Conservation (phyloP, 2,329 filamentous ascomycete species). For the Cladophialophora psammophila region DNA sequence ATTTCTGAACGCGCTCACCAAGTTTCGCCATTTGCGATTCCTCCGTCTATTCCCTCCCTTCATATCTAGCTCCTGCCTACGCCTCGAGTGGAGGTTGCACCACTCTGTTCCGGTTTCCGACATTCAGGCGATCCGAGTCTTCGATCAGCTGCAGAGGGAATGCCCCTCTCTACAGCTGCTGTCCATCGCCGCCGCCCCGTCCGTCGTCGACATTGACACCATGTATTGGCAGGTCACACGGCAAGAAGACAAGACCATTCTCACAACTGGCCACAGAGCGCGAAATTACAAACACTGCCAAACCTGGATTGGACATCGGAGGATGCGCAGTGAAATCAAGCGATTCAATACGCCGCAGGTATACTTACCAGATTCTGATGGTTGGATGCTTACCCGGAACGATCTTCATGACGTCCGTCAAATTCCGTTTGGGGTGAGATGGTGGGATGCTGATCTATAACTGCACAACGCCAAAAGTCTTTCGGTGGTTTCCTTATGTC, state of each 20-base stretch:
- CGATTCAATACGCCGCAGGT: slow-evolving; percentile 29
- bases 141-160: slow-evolving; percentile 36
- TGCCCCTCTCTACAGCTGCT: slow-evolving; percentile 34
- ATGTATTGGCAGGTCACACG: slow-evolving; percentile 39
- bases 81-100: slow-evolving; percentile 6
- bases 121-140: slow-evolving; percentile 39
- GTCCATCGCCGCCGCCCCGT: slow-evolving; percentile 33
- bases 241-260: slow-evolving; percentile 35
- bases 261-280: slow-evolving; percentile 37
- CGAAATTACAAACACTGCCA: slow-evolving; percentile 39
- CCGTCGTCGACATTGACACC: slow-evolving; percentile 32
- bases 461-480: background rate
- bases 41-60: slow-evolving; percentile 41
- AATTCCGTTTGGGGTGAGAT: background rate
- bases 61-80: slow-evolving; percentile 24
- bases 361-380: slow-evolving; percentile 30
- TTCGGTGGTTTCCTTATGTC: no score
- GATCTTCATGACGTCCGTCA: slow-evolving; percentile 19
- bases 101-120: slow-evolving; percentile 33
- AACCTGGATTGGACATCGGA: slow-evolving; percentile 39
- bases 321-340: slow-evolving; percentile 37
- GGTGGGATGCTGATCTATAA: background rate
- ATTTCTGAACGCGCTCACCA: slow-evolving; percentile 36
- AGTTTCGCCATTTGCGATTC: slow-evolving; percentile 35
- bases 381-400: slow-evolving; percentile 28